Percentiles rank a stretch among this genome's conserved stretches.
These are phyloP conservation scores for Adiantum capillusveneris DNA, from an alignment of 75 land plant genomes.

Conservation along the genomic window DNA sequence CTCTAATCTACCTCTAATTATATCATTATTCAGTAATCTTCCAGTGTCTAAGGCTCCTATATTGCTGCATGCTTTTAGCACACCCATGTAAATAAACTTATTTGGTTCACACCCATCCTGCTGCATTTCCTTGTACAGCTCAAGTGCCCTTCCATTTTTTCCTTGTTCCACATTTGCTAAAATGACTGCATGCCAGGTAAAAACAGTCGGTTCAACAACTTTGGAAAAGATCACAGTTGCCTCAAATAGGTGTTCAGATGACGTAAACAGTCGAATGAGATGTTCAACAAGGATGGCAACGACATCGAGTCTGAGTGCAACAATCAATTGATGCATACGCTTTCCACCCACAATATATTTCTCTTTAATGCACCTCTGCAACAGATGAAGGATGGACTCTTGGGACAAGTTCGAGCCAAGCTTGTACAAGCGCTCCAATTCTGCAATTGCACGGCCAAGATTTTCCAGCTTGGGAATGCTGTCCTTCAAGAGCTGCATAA, in stretches of 20 bases:
- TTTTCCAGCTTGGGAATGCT: too few species aligned
- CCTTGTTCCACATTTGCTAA: conserved; percentile 43
- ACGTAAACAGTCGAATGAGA: neutral
- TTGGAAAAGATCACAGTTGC: neutral
- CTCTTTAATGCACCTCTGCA: neutral
- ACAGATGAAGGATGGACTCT: neutral
- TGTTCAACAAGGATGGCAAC: neutral
- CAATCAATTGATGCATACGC: neutral
- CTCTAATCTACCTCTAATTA: conserved; percentile 15
- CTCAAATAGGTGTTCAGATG: neutral
- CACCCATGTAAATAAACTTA: conserved; percentile 39
- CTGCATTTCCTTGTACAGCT: conserved; percentile 39
- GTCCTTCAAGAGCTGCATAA: too few species aligned
- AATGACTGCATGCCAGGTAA: conserved; percentile 64
- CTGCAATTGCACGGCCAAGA: too few species aligned
- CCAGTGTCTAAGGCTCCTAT: conserved; percentile 31
- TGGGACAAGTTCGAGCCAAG: neutral
- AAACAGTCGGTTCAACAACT: conserved; percentile 27
- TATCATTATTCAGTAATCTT: conserved; percentile 32
- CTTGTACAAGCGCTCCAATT: too few species aligned
- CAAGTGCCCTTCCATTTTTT: conserved; percentile 31
- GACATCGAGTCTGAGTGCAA: neutral
- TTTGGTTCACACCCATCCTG: conserved; percentile 29
- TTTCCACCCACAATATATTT: neutral
- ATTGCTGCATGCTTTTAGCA: conserved; percentile 47